Conservation (phyloP, 345 rosid genomes). For the Erysimum cheiranthoides region DNA sequence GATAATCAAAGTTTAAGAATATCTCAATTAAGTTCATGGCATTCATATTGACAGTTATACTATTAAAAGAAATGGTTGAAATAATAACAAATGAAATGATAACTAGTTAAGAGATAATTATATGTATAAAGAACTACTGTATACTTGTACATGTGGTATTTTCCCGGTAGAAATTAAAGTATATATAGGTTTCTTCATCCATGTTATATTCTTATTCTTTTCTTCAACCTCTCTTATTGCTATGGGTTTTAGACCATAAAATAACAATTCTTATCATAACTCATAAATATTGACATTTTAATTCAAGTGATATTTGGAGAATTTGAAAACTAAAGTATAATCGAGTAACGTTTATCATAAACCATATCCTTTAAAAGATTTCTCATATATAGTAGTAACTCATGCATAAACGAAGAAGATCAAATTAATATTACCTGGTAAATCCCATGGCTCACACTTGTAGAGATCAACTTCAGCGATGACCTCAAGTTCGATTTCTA, state of each 20-base stretch:
- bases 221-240: slow-evolving; percentile 39
- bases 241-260: slow-evolving; percentile 9
- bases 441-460: slow-evolving; percentile 90
- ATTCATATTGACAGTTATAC: background rate
- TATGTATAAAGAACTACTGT: background rate
- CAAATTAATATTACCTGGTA: slow-evolving; percentile 56
- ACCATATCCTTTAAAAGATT: background rate
- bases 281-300: background rate
- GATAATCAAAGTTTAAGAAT: background rate
- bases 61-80: background rate
- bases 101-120: background rate
- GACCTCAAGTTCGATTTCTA: slow-evolving; percentile 68
- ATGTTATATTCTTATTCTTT: slow-evolving; percentile 48
- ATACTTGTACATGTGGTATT: slow-evolving; percentile 20
- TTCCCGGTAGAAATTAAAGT: slow-evolving; percentile 26
- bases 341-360: background rate
- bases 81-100: background rate
- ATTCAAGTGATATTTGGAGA: slow-evolving; percentile 1
- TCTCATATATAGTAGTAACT: background rate
- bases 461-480: slow-evolving; percentile 86
- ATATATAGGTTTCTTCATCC: slow-evolving; percentile 46
- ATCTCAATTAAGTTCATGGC: background rate
- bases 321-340: background rate
- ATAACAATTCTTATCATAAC: background rate
- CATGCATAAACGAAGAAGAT: background rate